Percentiles rank a stretch among this genome's conserved stretches.
phyloP scores from a whole-genome alignment of 495 filamentous ascomycete species.

The Chaetomium cochliodes region DNA sequence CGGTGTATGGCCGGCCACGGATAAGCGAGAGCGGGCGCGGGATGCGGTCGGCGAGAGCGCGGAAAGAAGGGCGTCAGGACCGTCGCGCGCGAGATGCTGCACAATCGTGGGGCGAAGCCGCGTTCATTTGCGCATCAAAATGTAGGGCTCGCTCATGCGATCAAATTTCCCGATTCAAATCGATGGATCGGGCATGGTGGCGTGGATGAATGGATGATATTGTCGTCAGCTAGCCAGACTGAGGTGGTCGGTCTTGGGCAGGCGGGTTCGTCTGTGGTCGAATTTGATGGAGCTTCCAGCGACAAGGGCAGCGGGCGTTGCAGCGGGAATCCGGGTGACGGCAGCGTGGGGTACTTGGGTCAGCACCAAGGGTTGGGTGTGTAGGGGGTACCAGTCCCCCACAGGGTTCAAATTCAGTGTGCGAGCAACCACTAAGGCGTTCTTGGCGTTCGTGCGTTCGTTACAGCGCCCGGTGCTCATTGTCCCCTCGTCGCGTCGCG shows the following conservation, averaged over 20 bases:
- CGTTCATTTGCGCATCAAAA: conserved; percentile 39
- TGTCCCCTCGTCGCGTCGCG: conserved; percentile 27
- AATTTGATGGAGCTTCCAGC: conserved; percentile 30
- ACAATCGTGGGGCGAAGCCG: conserved; percentile 45
- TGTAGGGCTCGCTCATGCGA: conserved; percentile 40
- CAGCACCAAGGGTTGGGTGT: conserved; percentile 2
- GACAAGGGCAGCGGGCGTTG: conserved; percentile 2
- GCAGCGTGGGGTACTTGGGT: conserved; percentile 12
- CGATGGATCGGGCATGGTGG: conserved; percentile 42
- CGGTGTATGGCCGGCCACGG: conserved; percentile 14
- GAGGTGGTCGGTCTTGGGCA: conserved; percentile 24
- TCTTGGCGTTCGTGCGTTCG: conserved; percentile 17
- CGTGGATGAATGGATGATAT: conserved; percentile 35
- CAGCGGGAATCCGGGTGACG: not conserved
- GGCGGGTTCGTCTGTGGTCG: conserved; percentile 31
- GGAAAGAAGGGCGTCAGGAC: conserved; percentile 27
- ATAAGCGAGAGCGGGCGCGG: conserved; percentile 14
- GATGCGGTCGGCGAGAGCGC: conserved; percentile 22
- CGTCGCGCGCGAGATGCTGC: conserved; percentile 46
- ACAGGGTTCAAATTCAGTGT: not conserved
- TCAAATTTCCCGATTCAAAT: conserved; percentile 34
- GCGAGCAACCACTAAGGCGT: not conserved
- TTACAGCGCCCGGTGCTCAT: too few relatives aligned
- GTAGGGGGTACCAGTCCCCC: not conserved
- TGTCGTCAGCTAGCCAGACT: conserved; percentile 15